These are phyloP conservation scores for Colletotrichum sp. DNA, from an alignment of 2,329 filamentous ascomycete species.

Conservation along the genomic window DNA sequence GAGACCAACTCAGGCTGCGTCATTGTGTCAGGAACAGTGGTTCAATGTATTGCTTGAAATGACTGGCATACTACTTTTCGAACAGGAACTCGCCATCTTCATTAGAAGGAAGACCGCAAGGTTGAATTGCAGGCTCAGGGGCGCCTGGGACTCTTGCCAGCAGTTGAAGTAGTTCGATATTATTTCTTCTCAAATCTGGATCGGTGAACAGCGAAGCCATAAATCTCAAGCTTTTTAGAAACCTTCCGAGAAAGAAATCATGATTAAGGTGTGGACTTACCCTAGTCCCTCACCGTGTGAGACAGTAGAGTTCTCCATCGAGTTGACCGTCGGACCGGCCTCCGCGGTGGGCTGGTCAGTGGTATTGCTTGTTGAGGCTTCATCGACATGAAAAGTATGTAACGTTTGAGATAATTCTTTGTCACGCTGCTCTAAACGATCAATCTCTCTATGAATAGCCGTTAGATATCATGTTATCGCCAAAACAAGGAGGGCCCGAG, in stretches of 20 bases:
- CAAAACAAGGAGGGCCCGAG: too few relatives aligned
- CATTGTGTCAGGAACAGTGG: background rate
- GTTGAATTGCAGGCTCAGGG: background rate
- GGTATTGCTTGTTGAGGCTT: background rate
- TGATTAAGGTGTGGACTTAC: background rate
- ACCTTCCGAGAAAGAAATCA: background rate
- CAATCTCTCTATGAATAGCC: constrained; percentile 19
- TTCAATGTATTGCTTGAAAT: background rate
- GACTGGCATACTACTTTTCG: constrained; percentile 19
- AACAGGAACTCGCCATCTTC: constrained; percentile 16
- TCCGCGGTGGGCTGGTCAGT: background rate
- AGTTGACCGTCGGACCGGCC: constrained; percentile 19
- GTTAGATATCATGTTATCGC: background rate
- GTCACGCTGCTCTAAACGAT: constrained; percentile 27
- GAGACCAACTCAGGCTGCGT: constrained; percentile 22
- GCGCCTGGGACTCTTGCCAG: constrained; percentile 3
- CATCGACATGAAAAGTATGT: background rate
- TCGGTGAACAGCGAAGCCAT: constrained; percentile 22
- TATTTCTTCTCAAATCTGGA: constrained; percentile 17
- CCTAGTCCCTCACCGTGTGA: constrained; percentile 18
- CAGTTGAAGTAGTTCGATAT: constrained; percentile 12
- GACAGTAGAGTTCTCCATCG: constrained; percentile 13
- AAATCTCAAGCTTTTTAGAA: background rate
- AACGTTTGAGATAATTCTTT: background rate
- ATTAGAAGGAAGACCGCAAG: constrained; percentile 5